Evolutionary conservation across 192 early-diverging fungal genomes (phyloP).

Genomic region (Linnemannia hyalina): DNA sequence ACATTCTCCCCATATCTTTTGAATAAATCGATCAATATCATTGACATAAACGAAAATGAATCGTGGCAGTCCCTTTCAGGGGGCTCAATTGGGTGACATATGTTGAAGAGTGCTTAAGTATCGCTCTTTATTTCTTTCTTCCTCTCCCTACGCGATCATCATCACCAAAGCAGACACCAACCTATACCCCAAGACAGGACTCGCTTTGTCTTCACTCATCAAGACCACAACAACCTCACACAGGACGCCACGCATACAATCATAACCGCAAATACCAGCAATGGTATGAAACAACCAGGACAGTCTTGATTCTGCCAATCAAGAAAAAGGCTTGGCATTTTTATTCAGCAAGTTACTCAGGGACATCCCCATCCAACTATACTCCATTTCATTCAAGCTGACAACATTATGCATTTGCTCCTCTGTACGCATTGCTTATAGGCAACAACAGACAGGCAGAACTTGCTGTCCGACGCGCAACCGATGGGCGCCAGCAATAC

Average conservation of each 20-base stretch:
- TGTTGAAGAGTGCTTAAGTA: background rate
- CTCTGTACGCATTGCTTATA: background rate
- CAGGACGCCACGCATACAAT: background rate
- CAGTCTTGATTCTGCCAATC: background rate
- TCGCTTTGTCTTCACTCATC: background rate
- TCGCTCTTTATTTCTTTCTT: background rate
- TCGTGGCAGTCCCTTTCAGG: slow-evolving; percentile 1
- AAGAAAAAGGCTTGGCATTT: slow-evolving; percentile 1
- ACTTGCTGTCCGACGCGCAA: slow-evolving; percentile 49
- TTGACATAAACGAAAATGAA: background rate
- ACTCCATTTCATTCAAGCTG: background rate
- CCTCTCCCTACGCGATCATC: background rate
- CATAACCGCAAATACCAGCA: background rate
- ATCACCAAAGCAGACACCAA: background rate
- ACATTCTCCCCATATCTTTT: background rate
- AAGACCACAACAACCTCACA: background rate
- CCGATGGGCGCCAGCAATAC: slow-evolving; percentile 37
- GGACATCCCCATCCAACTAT: background rate
- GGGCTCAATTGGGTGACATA: background rate
- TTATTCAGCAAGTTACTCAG: background rate
- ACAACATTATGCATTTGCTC: background rate
- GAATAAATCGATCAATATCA: background rate
- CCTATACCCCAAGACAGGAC: background rate
- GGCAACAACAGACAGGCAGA: slow-evolving; percentile 44
- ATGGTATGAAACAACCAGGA: background rate